Conservation (phyloP, 768 basidiomycete species). For the Lentinus brumalis region DNA sequence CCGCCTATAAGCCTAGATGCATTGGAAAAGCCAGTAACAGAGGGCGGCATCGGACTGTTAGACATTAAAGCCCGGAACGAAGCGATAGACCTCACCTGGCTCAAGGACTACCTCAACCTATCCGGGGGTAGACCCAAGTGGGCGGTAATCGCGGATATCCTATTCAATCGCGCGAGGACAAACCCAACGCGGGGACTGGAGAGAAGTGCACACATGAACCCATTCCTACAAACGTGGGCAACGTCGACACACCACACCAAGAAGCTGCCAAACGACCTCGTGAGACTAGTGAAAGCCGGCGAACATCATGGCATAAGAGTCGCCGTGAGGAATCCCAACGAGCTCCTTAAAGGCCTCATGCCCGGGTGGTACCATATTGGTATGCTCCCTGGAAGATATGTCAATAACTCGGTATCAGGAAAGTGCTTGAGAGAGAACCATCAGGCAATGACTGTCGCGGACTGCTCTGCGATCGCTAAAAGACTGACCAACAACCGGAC, state of each 20-base stretch:
- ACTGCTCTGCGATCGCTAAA: too few species aligned
- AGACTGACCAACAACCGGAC: too few species aligned
- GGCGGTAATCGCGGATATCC: neutral
- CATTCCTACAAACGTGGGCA: slow-evolving; percentile 5
- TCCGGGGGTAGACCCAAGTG: neutral
- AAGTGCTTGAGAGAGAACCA: too few species aligned
- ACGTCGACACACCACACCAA: neutral
- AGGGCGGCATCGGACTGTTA: neutral
- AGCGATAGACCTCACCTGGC: neutral
- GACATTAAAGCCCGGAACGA: neutral
- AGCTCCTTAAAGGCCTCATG: too few species aligned
- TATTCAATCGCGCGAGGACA: neutral
- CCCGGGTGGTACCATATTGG: too few species aligned
- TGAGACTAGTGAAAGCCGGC: neutral
- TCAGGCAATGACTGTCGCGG: too few species aligned
- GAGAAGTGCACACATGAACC: too few species aligned
- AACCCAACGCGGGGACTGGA: neutral
- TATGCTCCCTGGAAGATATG: too few species aligned
- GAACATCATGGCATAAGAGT: neutral
- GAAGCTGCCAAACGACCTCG: neutral
- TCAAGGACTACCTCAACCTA: neutral
- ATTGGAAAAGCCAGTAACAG: too few species aligned
- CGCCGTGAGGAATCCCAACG: too few species aligned
- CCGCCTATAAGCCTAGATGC: too few species aligned
- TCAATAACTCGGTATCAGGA: too few species aligned